phyloP scores from a whole-genome alignment of 305 asterid species.

The Striga hermonthica region DNA sequence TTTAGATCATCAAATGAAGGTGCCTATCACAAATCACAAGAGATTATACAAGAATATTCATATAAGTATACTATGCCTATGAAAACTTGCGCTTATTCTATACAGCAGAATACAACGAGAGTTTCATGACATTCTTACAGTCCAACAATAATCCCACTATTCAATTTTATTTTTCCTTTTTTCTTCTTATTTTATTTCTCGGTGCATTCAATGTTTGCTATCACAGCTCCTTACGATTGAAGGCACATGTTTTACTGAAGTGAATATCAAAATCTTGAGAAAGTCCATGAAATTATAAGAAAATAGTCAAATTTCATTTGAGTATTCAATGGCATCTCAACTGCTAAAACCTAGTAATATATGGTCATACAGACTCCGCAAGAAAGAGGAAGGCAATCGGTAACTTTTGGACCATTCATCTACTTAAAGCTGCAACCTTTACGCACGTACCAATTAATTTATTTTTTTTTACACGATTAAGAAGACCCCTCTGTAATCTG shows the following conservation, averaged over 20 bases:
- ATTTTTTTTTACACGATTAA: too few relatives aligned
- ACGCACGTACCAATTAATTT: too few relatives aligned
- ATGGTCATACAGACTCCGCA: not conserved
- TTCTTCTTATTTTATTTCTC: too few relatives aligned
- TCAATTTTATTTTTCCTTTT: not conserved
- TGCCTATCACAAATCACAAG: conserved; percentile 28
- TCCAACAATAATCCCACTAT: not conserved
- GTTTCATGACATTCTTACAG: conserved; percentile 9
- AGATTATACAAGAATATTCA: conserved; percentile 18
- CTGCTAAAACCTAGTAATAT: too few relatives aligned
- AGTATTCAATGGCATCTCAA: not conserved
- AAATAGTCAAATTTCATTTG: not conserved
- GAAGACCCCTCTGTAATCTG: too few relatives aligned
- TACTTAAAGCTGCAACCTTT: not conserved
- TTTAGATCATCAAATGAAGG: conserved; percentile 39
- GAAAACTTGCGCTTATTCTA: not conserved
- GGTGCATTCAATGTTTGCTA: not conserved
- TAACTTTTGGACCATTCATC: not conserved
- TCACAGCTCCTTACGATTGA: not conserved
- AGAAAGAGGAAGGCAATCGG: not conserved
- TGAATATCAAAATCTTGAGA: not conserved
- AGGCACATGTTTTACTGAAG: not conserved
- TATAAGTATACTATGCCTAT: not conserved
- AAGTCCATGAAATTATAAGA: not conserved
- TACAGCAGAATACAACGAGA: not conserved